Base-by-base conservation (phyloP, 148 eudicot genomes). In the Agrostemma githago region DNA sequence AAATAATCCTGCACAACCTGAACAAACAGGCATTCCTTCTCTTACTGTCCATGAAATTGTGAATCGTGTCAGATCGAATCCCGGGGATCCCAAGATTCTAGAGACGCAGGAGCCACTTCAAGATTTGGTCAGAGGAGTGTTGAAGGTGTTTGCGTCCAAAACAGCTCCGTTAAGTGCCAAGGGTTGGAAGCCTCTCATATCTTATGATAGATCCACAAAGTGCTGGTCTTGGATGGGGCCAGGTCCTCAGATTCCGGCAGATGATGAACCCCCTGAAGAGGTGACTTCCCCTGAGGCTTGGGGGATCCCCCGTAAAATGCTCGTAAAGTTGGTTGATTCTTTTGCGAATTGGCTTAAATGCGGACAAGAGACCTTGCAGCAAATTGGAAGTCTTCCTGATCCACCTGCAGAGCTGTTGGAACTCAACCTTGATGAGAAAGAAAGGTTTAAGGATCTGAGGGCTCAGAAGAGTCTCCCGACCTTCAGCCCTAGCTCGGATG, bases 101-200 rank as follows among this genome's bases (percentile, higher is more conserved):
- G 97, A 90, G 80, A 92, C 96, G 43, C 97, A 84, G 68, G 97
- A 95, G 81, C 98, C 98, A 68, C 98, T 95, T 79, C 92, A 86
- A 77, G 98, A 95, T 83, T 76, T 95, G 78, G 80, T 95, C 54
- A 85, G 96, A 82, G 98, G 98, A 65, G 98, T 89, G 71, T 79
- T 95, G 79, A 95, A 90, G 80, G 85, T 89, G 75, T 81, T 95
- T 73, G 85, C 90, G 40, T 90, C 96, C 66, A 90, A 80, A 85
- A 85, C 98, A 7, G 96, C 98, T 48, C 97, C 98, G 42, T 69
- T 90, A 60, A 93, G 96, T 60, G 97, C 98, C 69, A 95, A 92
- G 84, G 92, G 90, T 56, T 94, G 98, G 98, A 95, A 95, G 78
- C 85, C 96, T 38, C 90, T 95, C 58, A 92, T 85, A 26, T 68